A percentile compares a stretch with the other conserved stretches of the same genome.
phyloP scores from a whole-genome alignment of 768 basidiomycete genomes.

The Auriscalpium vulgare region DNA sequence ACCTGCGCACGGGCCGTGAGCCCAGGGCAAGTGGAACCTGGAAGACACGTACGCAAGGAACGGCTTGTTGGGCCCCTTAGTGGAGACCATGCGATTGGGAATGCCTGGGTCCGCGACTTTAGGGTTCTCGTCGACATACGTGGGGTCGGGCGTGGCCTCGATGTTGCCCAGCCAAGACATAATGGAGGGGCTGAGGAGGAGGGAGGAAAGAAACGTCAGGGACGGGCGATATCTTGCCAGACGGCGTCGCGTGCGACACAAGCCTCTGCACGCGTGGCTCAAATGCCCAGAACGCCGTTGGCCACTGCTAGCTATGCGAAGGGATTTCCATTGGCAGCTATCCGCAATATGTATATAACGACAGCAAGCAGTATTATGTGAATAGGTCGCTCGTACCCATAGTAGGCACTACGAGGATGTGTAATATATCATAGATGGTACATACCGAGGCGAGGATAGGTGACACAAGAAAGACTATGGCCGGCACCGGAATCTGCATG shows the following conservation, averaged over 20 bases:
- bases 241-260: not conserved
- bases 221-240: not conserved
- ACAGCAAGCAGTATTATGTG: not conserved
- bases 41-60: conserved; percentile 62
- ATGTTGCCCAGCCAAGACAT: conserved; percentile 67
- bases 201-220: not conserved
- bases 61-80: conserved; percentile 78
- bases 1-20: conserved; percentile 30
- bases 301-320: not conserved
- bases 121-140: conserved; percentile 29
- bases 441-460: not conserved
- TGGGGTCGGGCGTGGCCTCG: conserved; percentile 23
- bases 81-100: conserved; percentile 63
- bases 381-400: conserved; percentile 1
- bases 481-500: conserved; percentile 5
- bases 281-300: not conserved
- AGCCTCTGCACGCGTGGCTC: not conserved
- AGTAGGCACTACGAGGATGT: conserved; percentile 1
- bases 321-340: not conserved
- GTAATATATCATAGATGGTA: conserved; percentile 3
- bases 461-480: not conserved
- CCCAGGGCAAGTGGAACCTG: not conserved
- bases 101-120: conserved; percentile 58
- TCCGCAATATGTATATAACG: not conserved
- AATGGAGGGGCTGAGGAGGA: not conserved